Base-by-base conservation (phyloP, 2,329 filamentous ascomycete genomes). In the Claviceps lovelessii region DNA sequence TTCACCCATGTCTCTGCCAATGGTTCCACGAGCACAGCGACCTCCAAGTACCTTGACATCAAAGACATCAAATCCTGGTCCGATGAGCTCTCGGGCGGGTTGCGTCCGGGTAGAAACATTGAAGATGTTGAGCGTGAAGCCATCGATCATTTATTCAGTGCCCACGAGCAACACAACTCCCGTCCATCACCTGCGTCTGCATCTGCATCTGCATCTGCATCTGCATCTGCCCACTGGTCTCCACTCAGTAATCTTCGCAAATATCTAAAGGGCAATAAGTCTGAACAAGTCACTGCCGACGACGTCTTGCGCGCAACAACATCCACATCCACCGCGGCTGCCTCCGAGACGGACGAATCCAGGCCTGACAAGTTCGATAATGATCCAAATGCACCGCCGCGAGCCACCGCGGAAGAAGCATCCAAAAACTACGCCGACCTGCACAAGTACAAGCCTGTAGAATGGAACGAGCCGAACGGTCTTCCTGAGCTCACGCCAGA, bases 111-210 rank as follows among this genome's bases (percentile, higher is more conserved):
- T 17, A 68, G 65, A 54, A 73, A 69, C 47, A 72, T 72, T 35
- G 72, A 75, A 55, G 72, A 76, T 55, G 70, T 69, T 10, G 72
- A 76, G 60, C 66, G 71, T 50, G 71, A 68, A 28, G 72, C 71
- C 5, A 68, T 76, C 55, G 70, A 76, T 51, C 67, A 72, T 47
- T 62, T 77, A 4, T 65, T 76, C 37, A 70, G 70, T 51, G 64
- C 66, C 28, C 61, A 67, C 19, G 57, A 60, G 33, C 19, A 45
- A 6, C 10, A 47, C 8, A 13, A 52, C 54, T 8, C 52, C 54
- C 8, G 51, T 51, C 3, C 3, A 28, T 55, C 7, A 59, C 35
- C 63, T 61, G 35, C 59, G 59, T 37, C 63, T 61, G 35, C 59
- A 59, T 37, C 63, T 61, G 35, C 59, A 59, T 37, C 63, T 61